phyloP scores from a whole-genome alignment of 140 eudicot species.

The Oenanthe javanica region DNA sequence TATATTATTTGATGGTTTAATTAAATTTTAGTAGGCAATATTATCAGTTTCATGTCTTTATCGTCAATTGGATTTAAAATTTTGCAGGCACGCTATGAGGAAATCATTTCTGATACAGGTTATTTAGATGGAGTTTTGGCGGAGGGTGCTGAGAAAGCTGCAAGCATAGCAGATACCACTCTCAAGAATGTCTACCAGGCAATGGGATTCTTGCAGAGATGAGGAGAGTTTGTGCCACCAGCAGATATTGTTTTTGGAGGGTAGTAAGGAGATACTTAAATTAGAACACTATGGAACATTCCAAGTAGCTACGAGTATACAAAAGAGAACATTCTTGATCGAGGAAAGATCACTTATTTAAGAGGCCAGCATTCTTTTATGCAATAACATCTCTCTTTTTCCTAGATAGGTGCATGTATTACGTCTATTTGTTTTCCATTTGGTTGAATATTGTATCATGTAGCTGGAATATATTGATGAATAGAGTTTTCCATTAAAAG shows the following conservation, averaged over 20 bases:
- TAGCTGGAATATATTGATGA: neutral
- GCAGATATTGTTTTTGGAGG: neutral
- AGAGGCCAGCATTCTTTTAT: slow-evolving; percentile 12
- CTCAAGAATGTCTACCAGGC: slow-evolving; percentile 61
- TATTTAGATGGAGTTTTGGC: slow-evolving; percentile 53
- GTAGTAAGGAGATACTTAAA: slow-evolving; percentile 9
- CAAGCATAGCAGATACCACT: slow-evolving; percentile 63
- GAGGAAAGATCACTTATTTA: neutral
- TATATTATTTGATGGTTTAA: neutral
- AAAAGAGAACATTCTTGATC: slow-evolving; percentile 17
- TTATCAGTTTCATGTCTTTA: neutral
- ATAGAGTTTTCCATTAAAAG: neutral
- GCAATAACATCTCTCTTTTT: neutral
- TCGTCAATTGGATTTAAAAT: neutral
- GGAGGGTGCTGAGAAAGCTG: slow-evolving; percentile 80
- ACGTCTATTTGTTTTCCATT: neutral
- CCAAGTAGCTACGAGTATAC: slow-evolving; percentile 13
- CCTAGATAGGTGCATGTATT: neutral
- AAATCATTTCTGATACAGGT: slow-evolving; percentile 58
- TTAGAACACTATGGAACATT: slow-evolving; percentile 10
- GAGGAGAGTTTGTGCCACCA: slow-evolving; percentile 26
- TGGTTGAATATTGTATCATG: neutral
- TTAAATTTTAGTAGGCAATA: neutral
- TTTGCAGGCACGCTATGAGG: slow-evolving; percentile 64
- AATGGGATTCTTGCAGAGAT: slow-evolving; percentile 69